Evolutionary conservation across 2,329 filamentous ascomycete genomes (phyloP), one percentile per base, ranked within the genome.

Genomic region (Fusarium irregulare): DNA sequence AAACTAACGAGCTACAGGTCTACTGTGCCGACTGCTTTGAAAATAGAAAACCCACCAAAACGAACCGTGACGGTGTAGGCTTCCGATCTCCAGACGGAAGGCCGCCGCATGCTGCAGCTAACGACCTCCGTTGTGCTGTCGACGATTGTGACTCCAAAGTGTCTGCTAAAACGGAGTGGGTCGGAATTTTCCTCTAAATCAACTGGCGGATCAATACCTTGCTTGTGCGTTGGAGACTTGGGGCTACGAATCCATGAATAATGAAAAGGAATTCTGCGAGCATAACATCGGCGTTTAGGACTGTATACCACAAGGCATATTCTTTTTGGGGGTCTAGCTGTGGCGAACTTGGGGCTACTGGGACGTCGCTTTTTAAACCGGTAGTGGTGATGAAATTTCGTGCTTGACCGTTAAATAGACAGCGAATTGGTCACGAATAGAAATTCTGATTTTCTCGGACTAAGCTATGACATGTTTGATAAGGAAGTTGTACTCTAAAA

Each of bases 21-120:
- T 91, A 89, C 75, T 91, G 89, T 78, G 85, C 84, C 61, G 81
- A 82, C 11, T 91, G 89, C 78, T 91, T 84, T 71, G 87, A 90
- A 57, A 83, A 85, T 66, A 86, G 88, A 48, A 83, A 77, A 27
- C 80, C 82, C 6, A 78, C 78, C 10, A 82, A 80, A 56, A 49
- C 76, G 13, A 72, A 72, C 7, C 76, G 74, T 27, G 46, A 66
- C 7, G 79, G 78, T 8, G 78, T 81, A 0, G 81, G 80, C 14
- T 87, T 86, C 70, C 78, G 80, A 60, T 64, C 71, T 27, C 65
- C 77, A 8, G 68, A 72, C 1, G 78, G 76, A 11, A 78, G 77
- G 51, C 64, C 72, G 11, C 73, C 75, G 8, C 76, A 46, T 18
- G 48, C 23, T 25, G 54, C 71, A 13, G 48, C 67, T 4, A 73